Evolutionary conservation across 2,329 filamentous ascomycete genomes (phyloP).

Genomic region (Aspergillus latus): DNA sequence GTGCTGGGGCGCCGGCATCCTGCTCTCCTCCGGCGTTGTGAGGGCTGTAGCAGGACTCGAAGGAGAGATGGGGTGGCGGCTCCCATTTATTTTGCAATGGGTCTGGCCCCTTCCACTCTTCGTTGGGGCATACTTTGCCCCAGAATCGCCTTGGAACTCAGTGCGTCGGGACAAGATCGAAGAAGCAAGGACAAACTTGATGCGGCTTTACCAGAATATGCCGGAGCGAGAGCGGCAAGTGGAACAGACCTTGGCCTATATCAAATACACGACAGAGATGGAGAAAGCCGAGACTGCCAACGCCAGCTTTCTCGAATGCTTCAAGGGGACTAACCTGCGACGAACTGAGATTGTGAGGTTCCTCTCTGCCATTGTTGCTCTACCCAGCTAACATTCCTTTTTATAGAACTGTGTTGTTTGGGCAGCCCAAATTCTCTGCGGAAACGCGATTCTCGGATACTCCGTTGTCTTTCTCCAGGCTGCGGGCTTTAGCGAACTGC

Average conservation of each 20-base stretch:
- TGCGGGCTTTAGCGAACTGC: slow-evolving; percentile 38
- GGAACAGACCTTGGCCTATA: slow-evolving; percentile 77
- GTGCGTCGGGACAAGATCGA: slow-evolving; percentile 12
- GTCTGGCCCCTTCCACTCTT: slow-evolving; percentile 24
- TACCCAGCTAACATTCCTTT: too few relatives aligned
- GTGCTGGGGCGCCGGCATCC: slow-evolving; percentile 30
- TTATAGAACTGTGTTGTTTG: slow-evolving; percentile 40
- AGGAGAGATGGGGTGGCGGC: slow-evolving; percentile 20
- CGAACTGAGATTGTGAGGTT: slow-evolving; percentile 67
- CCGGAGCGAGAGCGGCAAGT: slow-evolving; percentile 11
- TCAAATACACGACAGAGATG: slow-evolving; percentile 77
- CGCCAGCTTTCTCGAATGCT: slow-evolving; percentile 75
- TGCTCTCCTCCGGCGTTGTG: slow-evolving; percentile 28
- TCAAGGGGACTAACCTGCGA: slow-evolving; percentile 71
- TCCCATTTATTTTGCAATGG: slow-evolving; percentile 22
- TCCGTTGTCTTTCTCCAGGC: slow-evolving; percentile 42
- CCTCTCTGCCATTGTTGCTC: background rate
- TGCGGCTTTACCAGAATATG: slow-evolving; percentile 7
- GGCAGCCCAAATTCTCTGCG: slow-evolving; percentile 42
- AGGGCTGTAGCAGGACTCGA: slow-evolving; percentile 20
- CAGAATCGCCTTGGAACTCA: slow-evolving; percentile 36
- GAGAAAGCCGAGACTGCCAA: slow-evolving; percentile 71
- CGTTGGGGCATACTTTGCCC: slow-evolving; percentile 30
- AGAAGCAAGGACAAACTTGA: background rate
- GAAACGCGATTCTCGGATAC: slow-evolving; percentile 40